Base-by-base conservation (phyloP, 1,139 yeast genomes). In the Blastobotrys aristatus region DNA sequence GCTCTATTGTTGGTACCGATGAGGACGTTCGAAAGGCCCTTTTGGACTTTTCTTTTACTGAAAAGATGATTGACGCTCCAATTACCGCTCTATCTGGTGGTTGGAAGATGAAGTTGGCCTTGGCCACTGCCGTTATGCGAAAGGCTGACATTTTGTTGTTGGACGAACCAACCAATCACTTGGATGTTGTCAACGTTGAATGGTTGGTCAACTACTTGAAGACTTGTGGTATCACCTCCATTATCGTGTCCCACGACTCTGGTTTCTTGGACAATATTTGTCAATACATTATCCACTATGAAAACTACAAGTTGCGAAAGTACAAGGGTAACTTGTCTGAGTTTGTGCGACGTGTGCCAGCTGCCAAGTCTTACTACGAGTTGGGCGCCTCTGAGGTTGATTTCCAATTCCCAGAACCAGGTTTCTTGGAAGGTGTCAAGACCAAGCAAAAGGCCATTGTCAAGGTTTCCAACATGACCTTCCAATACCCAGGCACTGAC, bases 381-480 rank as follows among this genome's bases (percentile, higher is more conserved):
- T 82, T 92, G 68, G 96, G 96, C 69, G 97, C 97, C 67, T 90
- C 97, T 60, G 97, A 88, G 68, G 75, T 88, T 67, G 95, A 89
- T 75, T 92, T 92, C 84, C 73, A 68, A 62, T 92, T 92, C 97
- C 98, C 98, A 72, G 97, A 85, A 76, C 98, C 98, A 73, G 98
- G 98, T 85, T 90, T 84, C 95, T 84, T 92, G 72, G 97, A 92
- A 80, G 98, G 98, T 85, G 97, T 92, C 68, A 92, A 92, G 88
- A 92, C 98, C 69, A 92, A 92, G 80, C 97, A 92, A 78, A 92
- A 92, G 81, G 97, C 98, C 70, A 92, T 92, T 75, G 97, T 92
- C 70, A 92, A 92, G 81, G 97, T 92, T 60, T 77, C 87, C 57
- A 80, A 85, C 80, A 90, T 92, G 95, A 69, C 92, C 65, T 92